Evolutionary conservation across 495 filamentous ascomycete genomes (phyloP).

Genomic region (Lindgomyces ingoldianus): DNA sequence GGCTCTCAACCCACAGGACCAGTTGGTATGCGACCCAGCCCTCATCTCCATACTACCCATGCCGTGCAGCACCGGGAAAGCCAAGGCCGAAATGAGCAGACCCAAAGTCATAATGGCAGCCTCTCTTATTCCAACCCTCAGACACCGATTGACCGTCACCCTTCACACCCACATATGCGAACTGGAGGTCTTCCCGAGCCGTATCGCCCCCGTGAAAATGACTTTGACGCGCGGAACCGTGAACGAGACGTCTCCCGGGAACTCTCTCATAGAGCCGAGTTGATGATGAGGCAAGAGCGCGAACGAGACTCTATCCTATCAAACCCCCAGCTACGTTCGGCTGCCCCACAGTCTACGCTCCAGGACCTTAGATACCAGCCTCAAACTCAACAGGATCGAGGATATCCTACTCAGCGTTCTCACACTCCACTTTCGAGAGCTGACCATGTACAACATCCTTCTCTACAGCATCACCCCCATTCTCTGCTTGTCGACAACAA

Average conservation of each 20-base stretch:
- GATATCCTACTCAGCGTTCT: conserved; percentile 11
- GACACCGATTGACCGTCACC: conserved; percentile 13
- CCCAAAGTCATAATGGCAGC: conserved; percentile 24
- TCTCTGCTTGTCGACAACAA: conserved; percentile 16
- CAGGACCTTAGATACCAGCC: conserved; percentile 22
- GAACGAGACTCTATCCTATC: conserved; percentile 22
- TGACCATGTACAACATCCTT: conserved; percentile 17
- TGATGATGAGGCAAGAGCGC: background rate
- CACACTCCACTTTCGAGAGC: conserved; percentile 27
- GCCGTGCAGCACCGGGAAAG: conserved; percentile 15
- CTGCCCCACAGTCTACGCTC: background rate
- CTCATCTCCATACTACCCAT: conserved; percentile 27
- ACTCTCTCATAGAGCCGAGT: conserved; percentile 14
- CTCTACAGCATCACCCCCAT: conserved; percentile 19
- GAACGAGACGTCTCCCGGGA: conserved; percentile 26
- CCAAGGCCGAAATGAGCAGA: conserved; percentile 26
- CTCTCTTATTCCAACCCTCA: conserved; percentile 23
- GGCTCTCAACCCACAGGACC: conserved; percentile 13
- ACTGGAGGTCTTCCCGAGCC: conserved; percentile 10
- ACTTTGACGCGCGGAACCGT: conserved; percentile 26
- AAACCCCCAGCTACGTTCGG: conserved; percentile 6
- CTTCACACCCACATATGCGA: conserved; percentile 12
- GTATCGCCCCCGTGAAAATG: conserved; percentile 24
- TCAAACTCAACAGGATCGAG: conserved; percentile 10
- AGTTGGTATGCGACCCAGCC: conserved; percentile 33